Base-by-base conservation (phyloP, 2,329 filamentous ascomycete species). In the Cladosporium cucumerinum region DNA sequence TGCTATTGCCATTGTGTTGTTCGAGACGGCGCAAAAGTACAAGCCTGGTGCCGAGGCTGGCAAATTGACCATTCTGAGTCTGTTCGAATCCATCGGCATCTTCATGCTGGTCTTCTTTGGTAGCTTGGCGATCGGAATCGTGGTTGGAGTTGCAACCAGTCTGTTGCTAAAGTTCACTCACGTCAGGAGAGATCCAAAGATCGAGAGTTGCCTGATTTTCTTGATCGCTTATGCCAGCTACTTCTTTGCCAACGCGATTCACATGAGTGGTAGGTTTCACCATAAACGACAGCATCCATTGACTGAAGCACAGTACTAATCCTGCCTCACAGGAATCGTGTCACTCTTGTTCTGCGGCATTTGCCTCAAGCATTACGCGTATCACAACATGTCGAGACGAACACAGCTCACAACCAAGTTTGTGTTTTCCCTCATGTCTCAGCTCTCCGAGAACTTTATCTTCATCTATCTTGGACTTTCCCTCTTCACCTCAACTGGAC, bases 351-450 rank as follows among this genome's bases (percentile, higher is more conserved):
- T 99, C 82, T 99, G 95, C 78, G 95, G 95, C 63, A 99, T 99
- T 71, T 98, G 95, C 12, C 83, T 99, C 68, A 99, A 99, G 79
- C 95, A 99, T 77, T 99, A 99, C 74, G 95, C 95, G 68, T 99
- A 99, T 80, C 97, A 98, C 84, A 99, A 99, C 82, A 99, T 99
- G 95, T 99, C 95, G 32, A 89, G 95, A 57, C 89, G 95, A 67
- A 98, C 95, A 1, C 95, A 99, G 77, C 88, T 99, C 68, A 97
- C 95, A 18, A 99, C 95, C 61, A 99, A 99, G 78, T 99, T 96
- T 79, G 85, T 97, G 65, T 99, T 99, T 81, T 92, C 96, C 77
- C 89, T 97, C 67, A 89, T 96, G 71, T 92, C 95, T 3, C 95
- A 99, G 78, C 81, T 99, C 54, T 97, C 94, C 0, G 95, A 99